These are phyloP conservation scores for Xylaria curta DNA, from an alignment of 495 filamentous ascomycete genomes.

Conservation along the genomic window DNA sequence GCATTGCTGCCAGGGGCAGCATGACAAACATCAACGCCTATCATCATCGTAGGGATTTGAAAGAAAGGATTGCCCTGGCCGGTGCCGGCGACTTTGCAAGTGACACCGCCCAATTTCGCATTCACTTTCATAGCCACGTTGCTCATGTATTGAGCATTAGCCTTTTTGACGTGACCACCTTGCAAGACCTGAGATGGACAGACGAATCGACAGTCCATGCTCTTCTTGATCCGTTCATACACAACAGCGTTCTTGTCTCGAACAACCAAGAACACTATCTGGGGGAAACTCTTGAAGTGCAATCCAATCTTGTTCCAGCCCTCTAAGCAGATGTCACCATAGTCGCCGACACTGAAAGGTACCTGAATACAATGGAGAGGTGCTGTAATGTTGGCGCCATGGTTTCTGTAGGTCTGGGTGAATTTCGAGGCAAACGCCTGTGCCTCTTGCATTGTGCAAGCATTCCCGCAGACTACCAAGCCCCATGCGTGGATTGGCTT, in stretches of 20 bases:
- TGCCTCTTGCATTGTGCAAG: conserved; percentile 48
- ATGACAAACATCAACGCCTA: conserved; percentile 92
- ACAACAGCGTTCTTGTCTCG: conserved; percentile 65
- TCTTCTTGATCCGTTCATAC: conserved; percentile 84
- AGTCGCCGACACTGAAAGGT: conserved; percentile 25
- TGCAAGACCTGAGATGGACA: conserved; percentile 77
- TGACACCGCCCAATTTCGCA: conserved; percentile 89
- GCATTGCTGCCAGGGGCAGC: conserved; percentile 63
- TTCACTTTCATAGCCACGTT: conserved; percentile 96
- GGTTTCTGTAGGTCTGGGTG: conserved; percentile 64
- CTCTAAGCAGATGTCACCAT: conserved; percentile 33
- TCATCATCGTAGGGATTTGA: conserved; percentile 67
- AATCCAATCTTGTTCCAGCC: conserved; percentile 30
- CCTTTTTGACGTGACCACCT: conserved; percentile 63
- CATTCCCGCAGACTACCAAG: conserved; percentile 49
- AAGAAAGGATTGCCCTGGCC: conserved; percentile 45
- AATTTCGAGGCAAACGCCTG: conserved; percentile 66
- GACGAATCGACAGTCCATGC: conserved; percentile 79
- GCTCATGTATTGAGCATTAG: conserved; percentile 76
- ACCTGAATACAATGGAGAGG: conserved; percentile 4
- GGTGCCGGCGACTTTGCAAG: conserved; percentile 43
- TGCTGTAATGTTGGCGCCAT: conserved; percentile 68
- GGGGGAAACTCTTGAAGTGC: conserved; percentile 42
- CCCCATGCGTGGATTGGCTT: conserved; percentile 72
- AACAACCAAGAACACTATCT: conserved; percentile 77